A percentile compares a stretch with the other conserved stretches of the same genome.
Evolutionary conservation across 1,284 basidiomycete genomes (phyloP).

Genomic region (Ceratobasidium sp.): DNA sequence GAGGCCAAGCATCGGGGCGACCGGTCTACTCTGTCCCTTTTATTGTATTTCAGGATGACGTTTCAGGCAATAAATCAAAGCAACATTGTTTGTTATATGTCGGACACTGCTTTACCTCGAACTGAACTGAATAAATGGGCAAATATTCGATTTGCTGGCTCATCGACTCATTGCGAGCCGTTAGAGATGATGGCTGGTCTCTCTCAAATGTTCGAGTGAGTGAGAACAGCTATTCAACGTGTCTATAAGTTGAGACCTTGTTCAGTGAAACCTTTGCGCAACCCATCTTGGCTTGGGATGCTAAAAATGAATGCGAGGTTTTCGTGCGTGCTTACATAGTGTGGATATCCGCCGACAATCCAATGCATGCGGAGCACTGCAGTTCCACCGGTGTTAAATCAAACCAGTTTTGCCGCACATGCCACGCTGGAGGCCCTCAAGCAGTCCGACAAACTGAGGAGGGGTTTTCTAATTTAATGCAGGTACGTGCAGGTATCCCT

Average conservation of each 20-base stretch:
- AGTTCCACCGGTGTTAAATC: slow-evolving; percentile 25
- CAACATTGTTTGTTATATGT: slow-evolving; percentile 24
- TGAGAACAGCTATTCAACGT: too few relatives aligned
- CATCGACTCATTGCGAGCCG: slow-evolving; percentile 25
- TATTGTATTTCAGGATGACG: slow-evolving; percentile 39
- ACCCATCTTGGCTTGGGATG: slow-evolving; percentile 2
- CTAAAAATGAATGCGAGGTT: background rate
- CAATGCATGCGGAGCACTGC: slow-evolving; percentile 35
- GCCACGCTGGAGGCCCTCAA: slow-evolving; percentile 1
- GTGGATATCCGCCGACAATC: slow-evolving; percentile 28
- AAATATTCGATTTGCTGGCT: slow-evolving; percentile 30
- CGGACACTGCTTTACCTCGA: slow-evolving; percentile 31
- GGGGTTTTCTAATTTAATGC: slow-evolving; percentile 15
- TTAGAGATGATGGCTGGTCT: slow-evolving; percentile 38
- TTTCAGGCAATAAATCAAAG: slow-evolving; percentile 38
- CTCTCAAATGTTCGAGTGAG: slow-evolving; percentile 16
- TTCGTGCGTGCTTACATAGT: slow-evolving; percentile 8
- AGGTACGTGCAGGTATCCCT: background rate
- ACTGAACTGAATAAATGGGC: background rate
- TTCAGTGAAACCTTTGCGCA: slow-evolving; percentile 1
- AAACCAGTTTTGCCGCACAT: slow-evolving; percentile 19
- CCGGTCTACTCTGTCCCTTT: slow-evolving; percentile 37
- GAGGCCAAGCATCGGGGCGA: background rate
- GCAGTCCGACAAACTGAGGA: background rate
- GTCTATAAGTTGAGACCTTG: background rate